Evolutionary conservation across 1,284 basidiomycete species (phyloP).

Genomic region (Melanopsichium pennsylvanicum): DNA sequence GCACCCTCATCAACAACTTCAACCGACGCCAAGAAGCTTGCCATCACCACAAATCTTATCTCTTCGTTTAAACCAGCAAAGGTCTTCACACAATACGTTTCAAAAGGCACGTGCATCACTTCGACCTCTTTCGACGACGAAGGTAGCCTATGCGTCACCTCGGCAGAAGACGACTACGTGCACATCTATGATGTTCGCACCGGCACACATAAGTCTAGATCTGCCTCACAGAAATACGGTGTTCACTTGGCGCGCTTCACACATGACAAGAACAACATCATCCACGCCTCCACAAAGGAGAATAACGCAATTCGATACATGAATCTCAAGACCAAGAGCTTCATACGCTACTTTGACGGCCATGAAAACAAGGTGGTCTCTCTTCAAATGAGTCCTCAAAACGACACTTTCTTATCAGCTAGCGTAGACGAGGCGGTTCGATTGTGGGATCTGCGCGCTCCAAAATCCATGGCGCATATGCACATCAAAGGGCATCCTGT

Average conservation of each 20-base stretch:
- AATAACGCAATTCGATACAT: slow-evolving; percentile 93
- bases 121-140: slow-evolving; percentile 88
- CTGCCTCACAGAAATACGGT: slow-evolving; percentile 95
- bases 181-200: slow-evolving; percentile 84
- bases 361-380: slow-evolving; percentile 86
- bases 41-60: slow-evolving; percentile 40
- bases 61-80: slow-evolving; percentile 79
- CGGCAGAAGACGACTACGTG: slow-evolving; percentile 92
- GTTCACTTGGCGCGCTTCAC: slow-evolving; percentile 92
- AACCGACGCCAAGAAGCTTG: slow-evolving; percentile 25
- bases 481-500: slow-evolving; percentile 75
- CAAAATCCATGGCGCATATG: slow-evolving; percentile 73
- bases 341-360: slow-evolving; percentile 91
- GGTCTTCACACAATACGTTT: slow-evolving; percentile 72
- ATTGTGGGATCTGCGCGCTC: slow-evolving; percentile 89
- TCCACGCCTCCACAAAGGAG: slow-evolving; percentile 93
- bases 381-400: slow-evolving; percentile 87
- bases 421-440: slow-evolving; percentile 94
- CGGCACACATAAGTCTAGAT: slow-evolving; percentile 81
- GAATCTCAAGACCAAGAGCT: slow-evolving; percentile 93
- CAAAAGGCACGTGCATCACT: slow-evolving; percentile 71
- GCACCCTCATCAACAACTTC: slow-evolving; percentile 9
- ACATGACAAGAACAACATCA: slow-evolving; percentile 81
- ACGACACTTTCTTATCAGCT: slow-evolving; percentile 94
- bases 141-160: slow-evolving; percentile 84